Evolutionary conservation across 225 moss, liverwort and hornwort genomes (phyloP), one percentile per base, ranked within the genome.

Genomic region (Physcomitrellopsis africana): DNA sequence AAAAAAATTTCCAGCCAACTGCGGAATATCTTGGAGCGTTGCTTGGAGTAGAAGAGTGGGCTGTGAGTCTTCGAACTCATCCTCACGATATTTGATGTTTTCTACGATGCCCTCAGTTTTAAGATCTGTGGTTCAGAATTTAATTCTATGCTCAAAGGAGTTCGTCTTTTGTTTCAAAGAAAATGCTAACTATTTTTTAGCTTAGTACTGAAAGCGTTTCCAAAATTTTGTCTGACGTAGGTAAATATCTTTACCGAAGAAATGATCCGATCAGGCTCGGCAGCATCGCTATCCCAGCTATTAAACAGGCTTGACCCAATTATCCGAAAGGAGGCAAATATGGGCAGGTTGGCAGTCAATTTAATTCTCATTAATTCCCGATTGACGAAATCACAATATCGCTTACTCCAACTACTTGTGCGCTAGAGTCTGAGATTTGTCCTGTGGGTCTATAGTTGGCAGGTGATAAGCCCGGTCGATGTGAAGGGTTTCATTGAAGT

Each of bases 231-330:
- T 58, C 20, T 65, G 53, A 17, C 27, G 68, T 79, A 93, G 89
- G 86, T 92, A 29, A 88, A 92, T 62, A 92, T 94, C 72, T 96
- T 96, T 72, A 92, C 96, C 8, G 96, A 96, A 71, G 96, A 96
- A 78, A 96, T 96, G 92, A 92, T 96, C 26, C 86, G 96, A 63
- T 77, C 91, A 46, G 92, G 94, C 48, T 94, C 96, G 65, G 96
- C 94, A 44, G 96, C 96, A n/a, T 94, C 96, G n/a, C 86, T 96
- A 37, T 96, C 96, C 71, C 94, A 89, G 63, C 67, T 96, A 48
- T 73, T 94, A 42, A 96, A 90, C 70, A 85, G 89, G 71, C 79
- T 96, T 2, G 96, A 96, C 68, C 96, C 96, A 10, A 83, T 94
- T 44, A 87, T 96, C 18, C 91, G 94, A 51, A 94, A 92, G 69